Percentiles rank a stretch among this genome's conserved stretches.
phyloP scores from a whole-genome alignment of 2,329 filamentous ascomycete genomes.

The Dothideomycetes sp. region DNA sequence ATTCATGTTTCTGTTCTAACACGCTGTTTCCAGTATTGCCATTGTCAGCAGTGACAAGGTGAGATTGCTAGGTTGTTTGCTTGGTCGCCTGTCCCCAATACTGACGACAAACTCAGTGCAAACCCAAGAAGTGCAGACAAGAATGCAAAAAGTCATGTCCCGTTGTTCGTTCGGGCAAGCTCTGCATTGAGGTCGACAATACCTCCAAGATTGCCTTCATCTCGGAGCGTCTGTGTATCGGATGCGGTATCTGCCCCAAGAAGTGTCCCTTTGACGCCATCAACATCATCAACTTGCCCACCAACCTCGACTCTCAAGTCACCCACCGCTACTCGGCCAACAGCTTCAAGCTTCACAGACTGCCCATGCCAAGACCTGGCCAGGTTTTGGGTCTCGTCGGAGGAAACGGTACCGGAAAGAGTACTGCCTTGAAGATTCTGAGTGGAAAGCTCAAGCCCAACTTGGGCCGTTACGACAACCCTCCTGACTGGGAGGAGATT shows the following conservation, averaged over 20 bases:
- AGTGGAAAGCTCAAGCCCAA: slow-evolving; percentile 98
- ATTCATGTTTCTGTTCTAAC: slow-evolving; percentile 14
- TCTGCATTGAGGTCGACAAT: slow-evolving; percentile 86
- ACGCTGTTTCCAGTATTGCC: slow-evolving; percentile 62
- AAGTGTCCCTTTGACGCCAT: slow-evolving; percentile 98
- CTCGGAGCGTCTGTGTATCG: slow-evolving; percentile 90
- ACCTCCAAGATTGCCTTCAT: slow-evolving; percentile 96
- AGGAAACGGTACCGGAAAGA: slow-evolving; percentile 99
- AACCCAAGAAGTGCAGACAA: slow-evolving; percentile 96
- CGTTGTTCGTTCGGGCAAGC: slow-evolving; percentile 92
- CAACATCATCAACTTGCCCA: slow-evolving; percentile 99
- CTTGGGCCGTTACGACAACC: slow-evolving; percentile 87
- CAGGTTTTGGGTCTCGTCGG: slow-evolving; percentile 94
- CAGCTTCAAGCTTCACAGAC: slow-evolving; percentile 97
- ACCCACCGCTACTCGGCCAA: slow-evolving; percentile 98
- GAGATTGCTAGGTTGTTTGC: slow-evolving; percentile 23
- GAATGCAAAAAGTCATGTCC: slow-evolving; percentile 99
- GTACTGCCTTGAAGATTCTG: slow-evolving; percentile 97
- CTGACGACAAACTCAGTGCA: slow-evolving; percentile 52
- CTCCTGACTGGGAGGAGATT: slow-evolving; percentile 98
- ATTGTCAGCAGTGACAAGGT: slow-evolving; percentile 99
- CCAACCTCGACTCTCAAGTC: slow-evolving; percentile 95
- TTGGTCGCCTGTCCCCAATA: not conserved
- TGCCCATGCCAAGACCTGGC: slow-evolving; percentile 90
- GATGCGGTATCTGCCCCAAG: slow-evolving; percentile 99